A percentile compares a stretch with the other conserved stretches of the same genome.
phyloP scores from a whole-genome alignment of 108 stramenopile species.

The Cyclostephanos invisitatus region DNA sequence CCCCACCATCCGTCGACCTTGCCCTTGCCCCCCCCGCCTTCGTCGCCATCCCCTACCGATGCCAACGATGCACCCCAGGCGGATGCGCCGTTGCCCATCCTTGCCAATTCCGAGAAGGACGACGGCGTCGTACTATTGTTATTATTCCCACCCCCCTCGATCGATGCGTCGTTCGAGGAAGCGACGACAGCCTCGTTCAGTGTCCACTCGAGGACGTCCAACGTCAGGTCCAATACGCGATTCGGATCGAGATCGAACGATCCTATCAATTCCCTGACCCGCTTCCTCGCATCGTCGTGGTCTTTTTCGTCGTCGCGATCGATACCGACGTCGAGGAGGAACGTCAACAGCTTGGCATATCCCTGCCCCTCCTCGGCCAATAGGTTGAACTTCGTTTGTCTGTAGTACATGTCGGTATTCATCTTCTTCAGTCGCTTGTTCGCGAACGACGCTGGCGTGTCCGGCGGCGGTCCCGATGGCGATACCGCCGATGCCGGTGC shows the following conservation, averaged over 20 bases:
- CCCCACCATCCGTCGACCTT: slow-evolving; percentile 1
- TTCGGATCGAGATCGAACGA: slow-evolving; percentile 97
- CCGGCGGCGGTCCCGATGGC: no score
- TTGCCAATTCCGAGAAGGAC: slow-evolving; percentile 13
- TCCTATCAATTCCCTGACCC: slow-evolving; percentile 70
- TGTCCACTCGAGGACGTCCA: slow-evolving; percentile 81
- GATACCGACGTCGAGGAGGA: slow-evolving; percentile 16
- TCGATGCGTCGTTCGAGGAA: not conserved
- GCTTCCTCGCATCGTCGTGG: slow-evolving; percentile 11
- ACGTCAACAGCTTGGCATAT: slow-evolving; percentile 76
- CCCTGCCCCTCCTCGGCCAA: slow-evolving; percentile 95
- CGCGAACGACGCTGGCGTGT: slow-evolving; percentile 13
- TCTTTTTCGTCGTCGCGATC: not conserved
- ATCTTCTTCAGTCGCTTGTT: slow-evolving; percentile 65
- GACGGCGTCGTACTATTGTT: no score
- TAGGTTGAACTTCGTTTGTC: slow-evolving; percentile 93
- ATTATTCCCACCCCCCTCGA: not conserved
- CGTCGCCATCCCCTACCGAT: not conserved
- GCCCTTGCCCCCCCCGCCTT: not conserved
- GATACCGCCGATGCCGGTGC: not conserved
- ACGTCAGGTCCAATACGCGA: slow-evolving; percentile 81
- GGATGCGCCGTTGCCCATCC: not conserved
- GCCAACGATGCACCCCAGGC: not conserved
- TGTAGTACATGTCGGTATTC: slow-evolving; percentile 88
- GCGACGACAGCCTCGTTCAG: slow-evolving; percentile 22